These are phyloP conservation scores for Tanacetum coccineum DNA, from an alignment of 129 eudicot species.

Conservation along the genomic window DNA sequence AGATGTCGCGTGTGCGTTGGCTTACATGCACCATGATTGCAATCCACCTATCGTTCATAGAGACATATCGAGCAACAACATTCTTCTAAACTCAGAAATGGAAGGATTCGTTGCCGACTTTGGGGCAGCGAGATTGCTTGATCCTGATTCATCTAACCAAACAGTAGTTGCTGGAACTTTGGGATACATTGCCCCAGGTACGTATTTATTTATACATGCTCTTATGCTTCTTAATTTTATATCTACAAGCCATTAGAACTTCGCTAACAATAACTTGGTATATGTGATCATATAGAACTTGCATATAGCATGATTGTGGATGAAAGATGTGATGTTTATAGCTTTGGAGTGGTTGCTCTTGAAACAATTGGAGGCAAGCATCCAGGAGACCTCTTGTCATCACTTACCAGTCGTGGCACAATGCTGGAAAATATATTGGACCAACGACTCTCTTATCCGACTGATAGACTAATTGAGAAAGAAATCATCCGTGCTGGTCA, in stretches of 20 bases:
- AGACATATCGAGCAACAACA: constrained; percentile 41
- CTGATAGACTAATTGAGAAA: too few species aligned
- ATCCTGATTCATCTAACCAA: constrained; percentile 31
- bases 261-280: neutral
- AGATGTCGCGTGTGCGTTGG: constrained; percentile 33
- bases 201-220: neutral
- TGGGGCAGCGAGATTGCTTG: constrained; percentile 38
- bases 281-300: neutral
- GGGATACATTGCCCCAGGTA: constrained; percentile 48
- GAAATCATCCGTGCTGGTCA: too few species aligned
- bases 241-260: neutral
- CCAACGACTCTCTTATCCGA: too few species aligned
- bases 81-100: constrained; percentile 27
- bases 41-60: constrained; percentile 33
- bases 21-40: constrained; percentile 44
- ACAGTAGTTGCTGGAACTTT: constrained; percentile 32
- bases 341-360: too few species aligned
- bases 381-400: too few species aligned
- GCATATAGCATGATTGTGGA: too few species aligned
- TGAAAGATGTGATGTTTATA: too few species aligned
- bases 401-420: too few species aligned
- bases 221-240: neutral
- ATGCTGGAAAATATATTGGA: too few species aligned
- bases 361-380: too few species aligned
- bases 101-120: constrained; percentile 38